Base-by-base conservation (phyloP, 164 flowering plant species). In the Taxillus chinensis region DNA sequence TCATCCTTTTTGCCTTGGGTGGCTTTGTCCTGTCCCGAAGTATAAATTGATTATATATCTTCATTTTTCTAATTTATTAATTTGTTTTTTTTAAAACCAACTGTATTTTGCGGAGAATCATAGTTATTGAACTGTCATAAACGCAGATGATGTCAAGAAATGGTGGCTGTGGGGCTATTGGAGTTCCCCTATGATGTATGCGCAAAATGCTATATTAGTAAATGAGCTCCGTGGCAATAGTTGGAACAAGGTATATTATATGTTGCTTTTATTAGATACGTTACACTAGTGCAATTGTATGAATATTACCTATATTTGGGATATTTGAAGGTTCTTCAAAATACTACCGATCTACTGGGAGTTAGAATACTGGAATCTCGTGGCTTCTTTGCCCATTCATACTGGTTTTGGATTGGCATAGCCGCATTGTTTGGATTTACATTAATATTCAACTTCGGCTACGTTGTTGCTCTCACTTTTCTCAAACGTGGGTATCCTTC, bases 321-420 rank as follows among this genome's bases (percentile, higher is more conserved):
- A 5, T n/a, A 2, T 53, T 3, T 48, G 38, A 27, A 59, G 49
- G 57, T 62, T 7, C 15, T 51, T 60, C 9, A 5, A 15, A 51
- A 41, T 45, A 11, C 54, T 3, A 48, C 53, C 16, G 45, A 39
- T 17, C 7, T 73, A 14, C 41, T 78, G 64, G 81, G 81, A 15
- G 65, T 52, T 39, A 56, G 41, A 61, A 59, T 78, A 14, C 48
- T 78, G 65, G 67, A 70, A 64, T 59, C 69, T 2, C 74, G 75
- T 16, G 68, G 77, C 17, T 57, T 68, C 39, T 75, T 75, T 65
- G 72, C 77, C 0, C 55, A 70, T 16, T 41, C 66, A 7, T 42
- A 72, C 41, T 75, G 82, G 82, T 80, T 70, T 65, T 80, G 82
- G 84, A 72, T 80, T 51, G 77, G 84, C 3, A 45, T 70, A 43